phyloP scores from a whole-genome alignment of 2,329 filamentous ascomycete genomes.

The Ascosphaera apis region DNA sequence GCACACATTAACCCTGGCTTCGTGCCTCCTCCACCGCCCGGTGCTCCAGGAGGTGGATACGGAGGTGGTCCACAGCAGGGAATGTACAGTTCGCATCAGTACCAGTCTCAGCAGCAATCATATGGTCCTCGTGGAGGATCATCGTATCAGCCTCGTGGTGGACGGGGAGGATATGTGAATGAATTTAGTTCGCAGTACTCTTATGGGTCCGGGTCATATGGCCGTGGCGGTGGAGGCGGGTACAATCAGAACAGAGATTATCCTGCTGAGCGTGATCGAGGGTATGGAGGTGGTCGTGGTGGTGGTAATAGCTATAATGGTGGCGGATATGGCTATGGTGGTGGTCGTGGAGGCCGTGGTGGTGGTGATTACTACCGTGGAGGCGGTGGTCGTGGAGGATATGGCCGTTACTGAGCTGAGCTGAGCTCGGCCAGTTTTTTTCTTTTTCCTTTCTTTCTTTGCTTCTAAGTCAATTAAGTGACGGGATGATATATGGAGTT shows the following conservation, averaged over 20 bases:
- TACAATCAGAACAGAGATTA: conserved; percentile 8
- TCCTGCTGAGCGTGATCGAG: conserved; percentile 9
- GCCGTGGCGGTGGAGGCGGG: conserved; percentile 7
- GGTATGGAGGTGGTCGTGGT: conserved; percentile 8
- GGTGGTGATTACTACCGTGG: conserved; percentile 5
- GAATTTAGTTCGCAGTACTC: conserved; percentile 3
- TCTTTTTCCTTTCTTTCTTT: no score
- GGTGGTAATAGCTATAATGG: conserved; percentile 8
- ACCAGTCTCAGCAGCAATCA: neutral
- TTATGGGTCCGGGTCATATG: conserved; percentile 5
- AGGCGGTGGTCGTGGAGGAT: conserved; percentile 14
- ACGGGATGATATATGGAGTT: no score
- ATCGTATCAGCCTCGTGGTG: neutral
- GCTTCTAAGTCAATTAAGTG: no score
- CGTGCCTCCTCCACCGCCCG: conserved; percentile 12
- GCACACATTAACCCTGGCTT: conserved; percentile 24
- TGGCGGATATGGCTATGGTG: conserved; percentile 5
- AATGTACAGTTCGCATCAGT: conserved; percentile 3
- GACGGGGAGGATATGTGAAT: conserved; percentile 4
- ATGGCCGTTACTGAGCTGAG: conserved; percentile 17
- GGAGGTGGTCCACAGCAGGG: conserved; percentile 5
- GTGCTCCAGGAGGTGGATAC: conserved; percentile 8
- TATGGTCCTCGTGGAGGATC: conserved; percentile 3
- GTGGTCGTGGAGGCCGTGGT: conserved; percentile 9
- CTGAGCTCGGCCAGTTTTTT: no score